Evolutionary conservation across 441 rosid species (phyloP), one percentile per base, ranked within the genome.

Genomic region (Euphorbia schlechtendalii): DNA sequence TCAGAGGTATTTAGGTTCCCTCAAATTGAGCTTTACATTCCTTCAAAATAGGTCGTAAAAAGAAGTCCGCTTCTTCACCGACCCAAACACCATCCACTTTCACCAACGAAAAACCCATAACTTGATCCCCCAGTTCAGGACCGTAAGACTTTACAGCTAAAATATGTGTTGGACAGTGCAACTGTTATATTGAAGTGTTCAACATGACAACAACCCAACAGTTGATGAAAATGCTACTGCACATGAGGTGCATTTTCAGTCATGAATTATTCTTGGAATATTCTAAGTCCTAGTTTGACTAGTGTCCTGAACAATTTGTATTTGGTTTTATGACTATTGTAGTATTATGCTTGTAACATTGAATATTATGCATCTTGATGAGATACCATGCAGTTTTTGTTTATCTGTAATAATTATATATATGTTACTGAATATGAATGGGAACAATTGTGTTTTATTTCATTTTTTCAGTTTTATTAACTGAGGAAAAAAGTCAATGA

Each of bases 391-490:
- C 32, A 28, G 5, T 24, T 12, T 61, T 52, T 34, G 40, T 63
- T 7, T 30, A 32, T 30, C 30, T 63, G 7, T 15, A 36, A 6
- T 61, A 24, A 5, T 41, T 22, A 24, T 22, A 3, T 9, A 2
- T 11, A n/a, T 38, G 14, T 64, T 3, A 14, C 10, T 64, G 15
- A 51, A 64, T 54, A 55, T 41, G 9, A n/a, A 25, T 65, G 61
- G 40, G 41, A 9, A 12, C 17, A 9, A 21, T 64, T 52, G 7
- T 64, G 15, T 15, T 53, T 54, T 32, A 32, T 6, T 32, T 22
- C 18, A 22, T 25, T 25, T 28, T 59, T 15, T 17, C 4, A 43
- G 18, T 56, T 43, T 41, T 8, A 13, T 11, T 45, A 18, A 15
- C 13, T 14, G 53, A 22, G 13, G 53, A 24, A 45, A 25, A 24